These are phyloP conservation scores for Pichia exigua DNA, from an alignment of 805 yeast species.

Conservation along the genomic window DNA sequence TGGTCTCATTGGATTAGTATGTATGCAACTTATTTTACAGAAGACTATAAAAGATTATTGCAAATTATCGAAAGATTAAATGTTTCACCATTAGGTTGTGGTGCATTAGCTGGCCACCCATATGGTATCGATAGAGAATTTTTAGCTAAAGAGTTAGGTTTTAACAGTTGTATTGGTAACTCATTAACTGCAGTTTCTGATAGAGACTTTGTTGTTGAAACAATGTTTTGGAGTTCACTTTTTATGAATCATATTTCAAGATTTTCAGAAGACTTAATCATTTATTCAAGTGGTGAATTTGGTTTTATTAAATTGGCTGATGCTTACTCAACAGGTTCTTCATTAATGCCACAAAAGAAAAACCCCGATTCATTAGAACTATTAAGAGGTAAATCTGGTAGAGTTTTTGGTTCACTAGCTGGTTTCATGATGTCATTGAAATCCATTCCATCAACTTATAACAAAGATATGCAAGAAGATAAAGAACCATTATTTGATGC, in stretches of 20 bases:
- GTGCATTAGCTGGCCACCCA: conserved; percentile 99
- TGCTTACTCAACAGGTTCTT: conserved; percentile 97
- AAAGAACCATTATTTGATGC: conserved; percentile 97
- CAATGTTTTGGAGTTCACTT: conserved; percentile 90
- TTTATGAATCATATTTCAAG: conserved; percentile 95
- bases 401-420: conserved; percentile 90
- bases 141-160: conserved; percentile 73
- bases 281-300: conserved; percentile 96
- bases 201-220: conserved; percentile 94
- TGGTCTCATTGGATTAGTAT: conserved; percentile 97
- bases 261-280: conserved; percentile 88
- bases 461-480: conserved; percentile 98
- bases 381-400: conserved; percentile 93
- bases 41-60: conserved; percentile 77
- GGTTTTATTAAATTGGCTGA: conserved; percentile 91
- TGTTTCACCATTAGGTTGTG: conserved; percentile 88
- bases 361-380: conserved; percentile 95
- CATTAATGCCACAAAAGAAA: conserved; percentile 98
- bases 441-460: conserved; percentile 96
- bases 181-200: conserved; percentile 96
- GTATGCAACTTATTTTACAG: conserved; percentile 90
- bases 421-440: conserved; percentile 96
- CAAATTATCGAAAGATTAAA: conserved; percentile 80
- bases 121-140: conserved; percentile 96
- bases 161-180: conserved; percentile 84